A percentile compares a stretch with the other conserved stretches of the same genome.
Conservation (phyloP, 2,329 filamentous ascomycete genomes). For the Ceratocystis destructans region DNA sequence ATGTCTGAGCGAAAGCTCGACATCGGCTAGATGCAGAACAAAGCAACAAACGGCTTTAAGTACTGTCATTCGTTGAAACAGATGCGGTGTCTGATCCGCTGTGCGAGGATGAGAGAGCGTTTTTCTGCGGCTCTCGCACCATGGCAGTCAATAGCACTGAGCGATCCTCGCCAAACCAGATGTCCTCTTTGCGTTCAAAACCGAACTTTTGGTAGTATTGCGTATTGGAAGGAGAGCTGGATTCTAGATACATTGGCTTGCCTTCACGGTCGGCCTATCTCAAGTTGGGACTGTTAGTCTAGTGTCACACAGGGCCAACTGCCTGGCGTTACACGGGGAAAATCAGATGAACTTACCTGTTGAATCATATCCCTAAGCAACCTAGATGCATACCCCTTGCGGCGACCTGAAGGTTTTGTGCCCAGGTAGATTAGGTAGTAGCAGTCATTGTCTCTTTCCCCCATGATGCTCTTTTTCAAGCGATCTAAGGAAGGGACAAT, state of each 20-base stretch:
- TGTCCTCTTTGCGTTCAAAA: slow-evolving; percentile 50
- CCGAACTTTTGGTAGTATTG: slow-evolving; percentile 62
- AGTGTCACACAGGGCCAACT: neutral
- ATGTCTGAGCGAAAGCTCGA: neutral
- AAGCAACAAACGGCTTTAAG: slow-evolving; percentile 9
- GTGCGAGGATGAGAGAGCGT: slow-evolving; percentile 20
- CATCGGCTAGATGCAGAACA: neutral
- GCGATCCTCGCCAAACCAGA: slow-evolving; percentile 45
- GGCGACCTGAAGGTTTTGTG: slow-evolving; percentile 54
- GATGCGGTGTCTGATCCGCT: neutral
- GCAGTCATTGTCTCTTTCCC: slow-evolving; percentile 49
- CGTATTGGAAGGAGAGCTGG: slow-evolving; percentile 54
- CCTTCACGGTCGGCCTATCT: slow-evolving; percentile 53
- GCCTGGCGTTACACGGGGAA: neutral
- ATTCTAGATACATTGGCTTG: slow-evolving; percentile 63
- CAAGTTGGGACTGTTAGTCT: neutral
- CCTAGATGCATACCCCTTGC: slow-evolving; percentile 58
- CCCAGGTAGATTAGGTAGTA: slow-evolving; percentile 81
- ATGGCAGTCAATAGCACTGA: slow-evolving; percentile 61
- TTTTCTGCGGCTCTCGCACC: slow-evolving; percentile 54
- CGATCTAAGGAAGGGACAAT: slow-evolving; percentile 61
- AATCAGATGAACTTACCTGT: slow-evolving; percentile 33
- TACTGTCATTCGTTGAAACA: slow-evolving; percentile 13
- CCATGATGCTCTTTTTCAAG: slow-evolving; percentile 56
- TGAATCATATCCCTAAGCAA: slow-evolving; percentile 56